Conservation (phyloP, 2,329 filamentous ascomycete genomes). For the Talaromyces sp. region DNA sequence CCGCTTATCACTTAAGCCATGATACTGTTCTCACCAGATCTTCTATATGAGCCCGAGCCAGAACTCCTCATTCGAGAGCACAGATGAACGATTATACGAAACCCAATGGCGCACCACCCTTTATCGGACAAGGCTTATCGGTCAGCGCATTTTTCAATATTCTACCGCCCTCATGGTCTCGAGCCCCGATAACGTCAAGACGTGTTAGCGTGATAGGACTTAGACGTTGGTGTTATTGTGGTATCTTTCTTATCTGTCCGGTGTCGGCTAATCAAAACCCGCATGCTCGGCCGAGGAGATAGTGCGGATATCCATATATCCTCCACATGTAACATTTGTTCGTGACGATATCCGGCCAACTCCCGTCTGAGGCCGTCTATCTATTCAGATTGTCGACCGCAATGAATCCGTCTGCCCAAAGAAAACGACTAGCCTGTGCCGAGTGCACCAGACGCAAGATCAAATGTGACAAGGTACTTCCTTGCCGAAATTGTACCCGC, state of each 20-base stretch:
- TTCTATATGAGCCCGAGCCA: not conserved
- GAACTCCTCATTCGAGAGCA: not conserved
- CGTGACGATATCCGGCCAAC: not conserved
- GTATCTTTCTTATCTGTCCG: not conserved
- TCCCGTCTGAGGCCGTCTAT: not conserved
- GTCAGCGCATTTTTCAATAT: not conserved
- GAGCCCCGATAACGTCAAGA: not conserved
- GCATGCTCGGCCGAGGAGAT: slow-evolving; percentile 1
- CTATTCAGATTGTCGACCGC: not conserved
- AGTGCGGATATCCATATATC: not conserved
- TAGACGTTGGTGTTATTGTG: not conserved
- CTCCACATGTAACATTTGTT: not conserved
- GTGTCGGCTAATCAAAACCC: not conserved
- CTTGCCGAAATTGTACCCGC: slow-evolving; percentile 39
- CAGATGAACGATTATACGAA: not conserved
- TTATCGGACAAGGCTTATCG: not conserved
- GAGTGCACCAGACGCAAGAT: slow-evolving; percentile 30
- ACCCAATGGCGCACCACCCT: not conserved
- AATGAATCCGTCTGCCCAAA: slow-evolving; percentile 16
- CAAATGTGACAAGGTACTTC: slow-evolving; percentile 42
- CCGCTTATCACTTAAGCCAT: not conserved
- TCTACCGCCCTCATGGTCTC: not conserved
- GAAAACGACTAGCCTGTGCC: slow-evolving; percentile 28
- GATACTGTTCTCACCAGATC: not conserved
- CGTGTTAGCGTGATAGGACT: not conserved